Evolutionary conservation across 2,329 filamentous ascomycete genomes (phyloP), one percentile per base, ranked within the genome.

Genomic region (Aurifilum marmelostoma): DNA sequence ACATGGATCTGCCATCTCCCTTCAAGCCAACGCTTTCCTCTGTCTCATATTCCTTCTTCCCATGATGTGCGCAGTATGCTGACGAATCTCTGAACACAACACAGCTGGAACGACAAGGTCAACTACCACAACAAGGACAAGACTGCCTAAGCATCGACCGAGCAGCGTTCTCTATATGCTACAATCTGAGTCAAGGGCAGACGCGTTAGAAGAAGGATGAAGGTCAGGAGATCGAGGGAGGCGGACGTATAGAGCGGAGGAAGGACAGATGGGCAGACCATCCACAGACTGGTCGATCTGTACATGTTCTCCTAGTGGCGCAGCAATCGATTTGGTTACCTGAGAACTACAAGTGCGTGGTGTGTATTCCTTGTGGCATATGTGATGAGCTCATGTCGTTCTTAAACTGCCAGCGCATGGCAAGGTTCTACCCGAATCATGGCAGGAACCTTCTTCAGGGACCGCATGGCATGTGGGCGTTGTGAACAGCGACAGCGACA

Each of bases 51-150:
- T 39, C 37, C 2, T 39, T 39, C 12, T 7, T 39, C 21, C 4
- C 41, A 18, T 18, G 58, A n/a, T 8, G 18, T 63, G 14, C 43
- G 41, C 41, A 27, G 29, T 34, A n/a, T 6, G 29, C 61, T 37
- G 47, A 34, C 21, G 21, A 41, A 41, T 64, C n/a, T 39, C 24
- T 50, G 18, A 34, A 47, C 43, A 47, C 18, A 50, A 63, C 73
- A 73, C 76, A 93, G 92, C 91, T 99, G 96, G 96, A 98, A 98
- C 84, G 85, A 90, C 74, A 87, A 86, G 70, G 94, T 97, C 86
- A 98, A 98, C 90, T 95, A 97, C 86, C 94, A 98, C 90, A 94
- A 97, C 86, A 92, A 91, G 85, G 91, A 97, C 85, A 93, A 92
- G 88, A 77, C 80, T 71, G 76, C 79, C 69, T 86, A 84, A 82